A percentile compares a stretch with the other conserved stretches of the same genome.
These are phyloP conservation scores for Hypoxylon sp. DNA, from an alignment of 2,329 filamentous ascomycete genomes.

Conservation along the genomic window DNA sequence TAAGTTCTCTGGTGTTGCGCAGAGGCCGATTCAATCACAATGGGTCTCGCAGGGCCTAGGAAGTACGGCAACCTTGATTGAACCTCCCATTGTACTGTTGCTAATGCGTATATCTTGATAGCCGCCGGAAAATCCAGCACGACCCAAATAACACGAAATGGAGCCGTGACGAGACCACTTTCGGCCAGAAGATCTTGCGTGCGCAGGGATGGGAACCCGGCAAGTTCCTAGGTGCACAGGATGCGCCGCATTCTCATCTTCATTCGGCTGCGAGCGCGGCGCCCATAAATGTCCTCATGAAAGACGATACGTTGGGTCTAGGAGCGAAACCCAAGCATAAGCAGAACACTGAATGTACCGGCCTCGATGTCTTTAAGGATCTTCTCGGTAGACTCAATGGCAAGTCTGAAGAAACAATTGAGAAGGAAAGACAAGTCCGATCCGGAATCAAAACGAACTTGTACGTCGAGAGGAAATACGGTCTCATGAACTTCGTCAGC, in stretches of 20 bases:
- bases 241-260: constrained; percentile 80
- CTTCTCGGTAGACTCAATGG: constrained; percentile 92
- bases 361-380: constrained; percentile 88
- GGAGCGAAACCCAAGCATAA: constrained; percentile 79
- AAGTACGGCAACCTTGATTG: constrained; percentile 41
- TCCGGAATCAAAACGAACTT: constrained; percentile 79
- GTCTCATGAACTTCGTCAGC: constrained; percentile 86
- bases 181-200: constrained; percentile 90
- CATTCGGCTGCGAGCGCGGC: constrained; percentile 86
- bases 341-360: constrained; percentile 83
- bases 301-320: constrained; percentile 92
- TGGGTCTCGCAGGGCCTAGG: constrained; percentile 52
- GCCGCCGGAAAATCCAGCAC: constrained; percentile 79
- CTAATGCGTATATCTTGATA: constrained; percentile 43
- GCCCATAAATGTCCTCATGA: constrained; percentile 86
- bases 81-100: neutral
- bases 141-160: constrained; percentile 98
- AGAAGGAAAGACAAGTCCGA: constrained; percentile 77
- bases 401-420: constrained; percentile 80
- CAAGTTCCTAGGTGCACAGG: constrained; percentile 81
- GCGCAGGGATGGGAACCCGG: constrained; percentile 94
- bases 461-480: constrained; percentile 83
- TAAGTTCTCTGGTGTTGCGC: constrained; percentile 16
- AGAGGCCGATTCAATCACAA: constrained; percentile 33
- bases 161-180: constrained; percentile 84